Base-by-base conservation (phyloP, 2,329 filamentous ascomycete genomes). In the Diaporthe sp. region DNA sequence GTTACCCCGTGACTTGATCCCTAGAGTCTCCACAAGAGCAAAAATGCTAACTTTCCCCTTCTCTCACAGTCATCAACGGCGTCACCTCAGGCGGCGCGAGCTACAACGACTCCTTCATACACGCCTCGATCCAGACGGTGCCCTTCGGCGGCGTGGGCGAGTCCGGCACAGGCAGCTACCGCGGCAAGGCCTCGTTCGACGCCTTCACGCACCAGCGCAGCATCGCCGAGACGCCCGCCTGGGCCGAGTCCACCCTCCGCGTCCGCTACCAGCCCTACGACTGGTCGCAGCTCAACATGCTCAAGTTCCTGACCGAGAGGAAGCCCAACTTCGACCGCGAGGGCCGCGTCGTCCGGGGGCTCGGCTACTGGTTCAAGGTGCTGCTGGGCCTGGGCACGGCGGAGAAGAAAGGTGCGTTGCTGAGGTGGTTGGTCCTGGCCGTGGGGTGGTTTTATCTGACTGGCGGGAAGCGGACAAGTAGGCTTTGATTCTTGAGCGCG, bases 81-180 rank as follows among this genome's bases (percentile, higher is more conserved):
- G 89, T 93, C 73, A 92, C 90, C 60, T 94, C 93, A 1, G 93
- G 93, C 73, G 93, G 93, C 78, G 93, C 91, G 39, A 89, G 83
- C 84, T 91, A 88, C 85, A 95, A 87, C 89, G 93, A 87, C 80
- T 61, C 80, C 17, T 85, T 82, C 79, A 84, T 82, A 76, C 87
- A 88, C 81, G 82, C 89, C 76, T 89, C 90, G 31, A 89, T 97
- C 77, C 89, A 91, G 44, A 94, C 92, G 2, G 86, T 97, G 2
- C 88, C 93, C 51, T 98, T 98, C 82, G 95, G 95, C 78, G 95
- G 95, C 80, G 93, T 98, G 10, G 95, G 95, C 78, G 90, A 93
- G 79, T 95, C 92, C 60, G 95, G 95, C 72, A 89, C 90, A 77
- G 95, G 95, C 77, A 87, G 90, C 42, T 97, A 97, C 87, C 92